phyloP scores from a whole-genome alignment of 768 basidiomycete species.

The Kondoa subrosea region DNA sequence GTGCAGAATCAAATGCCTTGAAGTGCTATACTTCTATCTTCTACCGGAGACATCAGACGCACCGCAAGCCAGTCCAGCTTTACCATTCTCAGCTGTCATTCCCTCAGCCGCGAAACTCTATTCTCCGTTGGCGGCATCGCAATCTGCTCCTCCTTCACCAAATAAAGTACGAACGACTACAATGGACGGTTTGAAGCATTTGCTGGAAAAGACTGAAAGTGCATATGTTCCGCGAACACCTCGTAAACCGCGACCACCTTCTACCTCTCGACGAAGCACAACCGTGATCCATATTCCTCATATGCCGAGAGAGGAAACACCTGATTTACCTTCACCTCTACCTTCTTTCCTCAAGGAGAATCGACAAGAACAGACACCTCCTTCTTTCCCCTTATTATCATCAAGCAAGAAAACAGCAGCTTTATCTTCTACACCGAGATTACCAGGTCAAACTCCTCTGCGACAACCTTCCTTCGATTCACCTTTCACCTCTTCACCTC shows the following conservation, averaged over 20 bases:
- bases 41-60: conserved; percentile 11
- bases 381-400: not conserved
- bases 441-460: not conserved
- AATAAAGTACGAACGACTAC: not conserved
- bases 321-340: too few species aligned
- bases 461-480: not conserved
- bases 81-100: too few species aligned
- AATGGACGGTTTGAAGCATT: not conserved
- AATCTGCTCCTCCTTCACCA: not conserved
- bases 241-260: not conserved
- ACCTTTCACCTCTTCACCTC: not conserved
- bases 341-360: too few species aligned
- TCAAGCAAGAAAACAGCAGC: not conserved
- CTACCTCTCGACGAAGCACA: not conserved
- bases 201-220: not conserved
- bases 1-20: conserved; percentile 16
- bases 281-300: not conserved
- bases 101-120: too few species aligned
- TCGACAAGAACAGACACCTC: not conserved
- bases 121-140: too few species aligned
- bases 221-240: conserved; percentile 3
- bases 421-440: not conserved
- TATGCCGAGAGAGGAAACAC: too few species aligned
- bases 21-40: conserved; percentile 19
- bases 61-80: too few species aligned